Evolutionary conservation across 345 rosid genomes (phyloP).

Genomic region (Xanthoceras sorbifolium): DNA sequence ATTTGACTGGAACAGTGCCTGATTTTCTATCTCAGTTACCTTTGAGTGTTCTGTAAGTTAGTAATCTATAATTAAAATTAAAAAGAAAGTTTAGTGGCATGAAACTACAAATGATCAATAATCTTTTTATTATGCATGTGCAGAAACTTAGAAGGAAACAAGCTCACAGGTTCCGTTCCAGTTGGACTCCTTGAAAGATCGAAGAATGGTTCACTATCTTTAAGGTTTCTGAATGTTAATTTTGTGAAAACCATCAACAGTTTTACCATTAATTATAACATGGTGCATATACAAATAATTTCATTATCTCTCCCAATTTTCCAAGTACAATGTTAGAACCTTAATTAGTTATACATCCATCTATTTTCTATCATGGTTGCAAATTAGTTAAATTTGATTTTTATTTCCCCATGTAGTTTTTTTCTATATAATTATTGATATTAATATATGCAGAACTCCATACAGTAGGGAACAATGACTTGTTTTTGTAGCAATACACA

Average conservation of each 20-base stretch:
- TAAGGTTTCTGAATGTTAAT: conserved; percentile 42
- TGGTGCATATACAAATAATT: too few relatives aligned
- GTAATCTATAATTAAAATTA: neutral
- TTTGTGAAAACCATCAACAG: neutral
- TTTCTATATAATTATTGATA: too few relatives aligned
- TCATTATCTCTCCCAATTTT: too few relatives aligned
- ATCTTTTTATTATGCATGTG: neutral
- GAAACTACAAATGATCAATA: neutral
- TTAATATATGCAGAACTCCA: too few relatives aligned
- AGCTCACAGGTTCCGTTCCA: conserved; percentile 51
- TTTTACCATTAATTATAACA: too few relatives aligned
- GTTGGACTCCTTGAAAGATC: conserved; percentile 40
- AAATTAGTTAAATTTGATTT: too few relatives aligned
- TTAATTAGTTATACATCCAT: too few relatives aligned
- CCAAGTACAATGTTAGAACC: too few relatives aligned
- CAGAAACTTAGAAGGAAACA: conserved; percentile 50
- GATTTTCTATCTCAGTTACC: conserved; percentile 43
- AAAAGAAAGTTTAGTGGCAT: neutral
- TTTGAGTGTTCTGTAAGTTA: conserved; percentile 44
- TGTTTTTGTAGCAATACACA: neutral
- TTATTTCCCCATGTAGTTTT: too few relatives aligned
- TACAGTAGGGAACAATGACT: too few relatives aligned
- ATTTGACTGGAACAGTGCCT: conserved; percentile 47
- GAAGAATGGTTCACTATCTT: conserved; percentile 28
- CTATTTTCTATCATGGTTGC: too few relatives aligned